A percentile compares a stretch with the other conserved stretches of the same genome.
These are phyloP conservation scores for Pichia cactophila DNA, from an alignment of 1,139 yeast species.

Conservation along the genomic window DNA sequence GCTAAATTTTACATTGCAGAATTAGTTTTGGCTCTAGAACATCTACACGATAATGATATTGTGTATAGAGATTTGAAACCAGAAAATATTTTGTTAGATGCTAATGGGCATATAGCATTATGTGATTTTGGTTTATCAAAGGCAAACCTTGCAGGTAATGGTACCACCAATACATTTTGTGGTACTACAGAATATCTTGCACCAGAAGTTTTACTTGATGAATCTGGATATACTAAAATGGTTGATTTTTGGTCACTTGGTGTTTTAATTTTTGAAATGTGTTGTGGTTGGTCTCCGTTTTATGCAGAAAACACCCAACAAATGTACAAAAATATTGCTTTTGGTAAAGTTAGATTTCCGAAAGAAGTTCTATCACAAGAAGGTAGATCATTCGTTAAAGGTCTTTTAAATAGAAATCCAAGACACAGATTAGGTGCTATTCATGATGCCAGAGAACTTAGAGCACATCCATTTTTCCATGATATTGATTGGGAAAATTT, in stretches of 20 bases:
- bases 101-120: constrained; percentile 92
- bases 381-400: constrained; percentile 92
- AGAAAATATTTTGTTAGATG: constrained; percentile 86
- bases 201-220: constrained; percentile 74
- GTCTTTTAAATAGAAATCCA: constrained; percentile 89
- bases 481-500: constrained; percentile 87
- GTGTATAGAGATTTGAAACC: constrained; percentile 95
- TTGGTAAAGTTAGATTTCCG: constrained; percentile 95
- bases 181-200: constrained; percentile 93
- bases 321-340: constrained; percentile 97
- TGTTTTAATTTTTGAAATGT: constrained; percentile 76
- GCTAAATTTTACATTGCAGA: constrained; percentile 97
- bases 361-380: constrained; percentile 87
- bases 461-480: constrained; percentile 82
- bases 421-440: constrained; percentile 86
- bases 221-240: constrained; percentile 79
- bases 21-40: constrained; percentile 83
- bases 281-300: constrained; percentile 99
- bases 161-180: constrained; percentile 94
- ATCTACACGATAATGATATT: constrained; percentile 84
- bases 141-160: constrained; percentile 79
- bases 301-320: constrained; percentile 96
- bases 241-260: constrained; percentile 85
- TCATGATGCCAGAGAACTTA: constrained; percentile 85
- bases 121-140: constrained; percentile 96